These are phyloP conservation scores for Syncephalis plumigaleata DNA, from an alignment of 371 early-diverging fungal genomes.

Conservation along the genomic window DNA sequence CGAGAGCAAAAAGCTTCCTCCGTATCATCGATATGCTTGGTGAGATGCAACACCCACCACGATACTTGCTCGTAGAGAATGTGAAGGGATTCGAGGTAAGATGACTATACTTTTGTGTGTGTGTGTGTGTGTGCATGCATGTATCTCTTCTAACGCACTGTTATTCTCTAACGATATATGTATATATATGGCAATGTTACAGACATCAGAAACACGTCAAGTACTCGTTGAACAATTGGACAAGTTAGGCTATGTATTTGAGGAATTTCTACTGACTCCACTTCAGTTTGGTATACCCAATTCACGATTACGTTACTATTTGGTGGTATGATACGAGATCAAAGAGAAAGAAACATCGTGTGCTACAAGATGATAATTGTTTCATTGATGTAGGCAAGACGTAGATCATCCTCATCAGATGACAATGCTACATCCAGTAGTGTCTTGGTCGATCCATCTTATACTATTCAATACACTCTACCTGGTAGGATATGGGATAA, in stretches of 20 bases:
- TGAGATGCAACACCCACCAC: slow-evolving; percentile 34
- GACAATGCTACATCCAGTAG: too few species aligned
- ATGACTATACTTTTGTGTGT: too few species aligned
- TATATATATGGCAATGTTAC: too few species aligned
- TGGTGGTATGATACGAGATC: slow-evolving; percentile 24
- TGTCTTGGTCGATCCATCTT: background rate
- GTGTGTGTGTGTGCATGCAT: too few species aligned
- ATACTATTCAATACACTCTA: too few species aligned
- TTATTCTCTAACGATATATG: too few species aligned
- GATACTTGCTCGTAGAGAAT: slow-evolving; percentile 60
- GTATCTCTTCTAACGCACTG: too few species aligned
- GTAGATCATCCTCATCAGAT: background rate
- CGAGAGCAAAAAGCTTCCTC: slow-evolving; percentile 54
- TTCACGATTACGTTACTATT: slow-evolving; percentile 40
- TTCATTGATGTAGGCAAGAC: background rate
- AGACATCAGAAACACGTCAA: slow-evolving; percentile 30
- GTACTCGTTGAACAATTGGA: slow-evolving; percentile 21
- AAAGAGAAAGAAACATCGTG: too few species aligned
- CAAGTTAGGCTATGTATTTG: slow-evolving; percentile 21
- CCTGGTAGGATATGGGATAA: too few species aligned
- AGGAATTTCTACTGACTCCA: slow-evolving; percentile 40
- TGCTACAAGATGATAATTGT: too few species aligned
- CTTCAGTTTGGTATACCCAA: slow-evolving; percentile 44
- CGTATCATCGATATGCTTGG: slow-evolving; percentile 41
- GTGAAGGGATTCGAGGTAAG: slow-evolving; percentile 66